Conservation (phyloP, 2,329 filamentous ascomycete genomes). For the Phaeosphaeriaceae sp. region DNA sequence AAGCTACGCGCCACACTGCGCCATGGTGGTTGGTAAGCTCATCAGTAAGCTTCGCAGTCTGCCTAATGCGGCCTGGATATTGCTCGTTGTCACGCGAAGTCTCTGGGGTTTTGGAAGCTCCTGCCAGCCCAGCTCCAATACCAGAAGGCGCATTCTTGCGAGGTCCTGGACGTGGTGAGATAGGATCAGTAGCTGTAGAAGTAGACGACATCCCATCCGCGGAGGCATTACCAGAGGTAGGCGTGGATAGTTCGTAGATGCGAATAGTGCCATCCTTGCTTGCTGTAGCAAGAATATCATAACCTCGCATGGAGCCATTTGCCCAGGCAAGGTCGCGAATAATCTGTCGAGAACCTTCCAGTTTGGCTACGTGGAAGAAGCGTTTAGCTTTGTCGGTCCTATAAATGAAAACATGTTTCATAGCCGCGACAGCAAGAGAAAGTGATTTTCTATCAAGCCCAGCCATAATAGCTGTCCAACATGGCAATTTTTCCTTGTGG, state of each 20-base stretch:
- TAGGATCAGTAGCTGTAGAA: constrained; percentile 24
- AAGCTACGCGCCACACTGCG: constrained; percentile 77
- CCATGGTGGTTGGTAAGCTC: constrained; percentile 71
- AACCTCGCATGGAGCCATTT: constrained; percentile 85
- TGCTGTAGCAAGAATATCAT: constrained; percentile 88
- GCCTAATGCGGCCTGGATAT: constrained; percentile 69
- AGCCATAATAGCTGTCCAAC: constrained; percentile 77
- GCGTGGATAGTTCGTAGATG: constrained; percentile 80
- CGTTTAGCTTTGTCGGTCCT: constrained; percentile 76
- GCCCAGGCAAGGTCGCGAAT: constrained; percentile 93
- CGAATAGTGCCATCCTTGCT: constrained; percentile 90
- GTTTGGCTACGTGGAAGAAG: constrained; percentile 83
- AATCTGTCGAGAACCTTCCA: constrained; percentile 75
- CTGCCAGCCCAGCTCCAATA: constrained; percentile 61
- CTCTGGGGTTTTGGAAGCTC: constrained; percentile 48
- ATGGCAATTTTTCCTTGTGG: constrained; percentile 83
- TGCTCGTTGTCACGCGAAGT: constrained; percentile 62
- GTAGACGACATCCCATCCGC: constrained; percentile 27
- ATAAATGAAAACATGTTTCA: constrained; percentile 83
- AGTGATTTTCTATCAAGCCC: constrained; percentile 82
- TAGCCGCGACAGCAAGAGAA: constrained; percentile 82
- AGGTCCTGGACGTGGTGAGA: constrained; percentile 31
- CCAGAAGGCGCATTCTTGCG: constrained; percentile 54
- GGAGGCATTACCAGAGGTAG: constrained; percentile 52
- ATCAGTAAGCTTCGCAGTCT: constrained; percentile 68